phyloP scores from a whole-genome alignment of 306 rosid species.

The Citrullus colocynthis region DNA sequence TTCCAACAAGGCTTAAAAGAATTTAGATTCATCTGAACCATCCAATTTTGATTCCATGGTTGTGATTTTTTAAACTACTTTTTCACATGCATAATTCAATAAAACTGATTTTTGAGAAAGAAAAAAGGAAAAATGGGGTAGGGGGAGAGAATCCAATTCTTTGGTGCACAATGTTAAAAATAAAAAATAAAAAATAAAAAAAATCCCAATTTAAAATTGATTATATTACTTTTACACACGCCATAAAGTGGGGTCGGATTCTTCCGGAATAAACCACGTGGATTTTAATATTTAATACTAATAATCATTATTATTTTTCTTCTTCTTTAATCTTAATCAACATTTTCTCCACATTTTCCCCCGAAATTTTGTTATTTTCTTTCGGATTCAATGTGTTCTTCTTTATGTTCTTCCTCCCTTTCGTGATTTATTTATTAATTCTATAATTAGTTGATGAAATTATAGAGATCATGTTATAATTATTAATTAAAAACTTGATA shows the following conservation, averaged over 20 bases:
- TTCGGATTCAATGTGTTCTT: neutral
- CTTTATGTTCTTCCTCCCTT: neutral
- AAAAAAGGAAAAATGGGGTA: neutral
- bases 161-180: neutral
- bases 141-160: neutral
- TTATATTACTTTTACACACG: neutral
- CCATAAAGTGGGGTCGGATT: neutral
- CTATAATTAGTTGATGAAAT: neutral
- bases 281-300: neutral
- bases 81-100: neutral
- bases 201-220: neutral
- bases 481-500: neutral
- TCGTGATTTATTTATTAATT: neutral
- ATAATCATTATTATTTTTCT: neutral
- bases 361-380: neutral
- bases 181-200: too few species aligned
- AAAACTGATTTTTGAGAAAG: neutral
- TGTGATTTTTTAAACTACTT: neutral
- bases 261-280: conserved; percentile 7
- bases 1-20: too few species aligned
- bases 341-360: neutral
- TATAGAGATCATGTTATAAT: neutral
- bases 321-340: neutral
- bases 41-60: neutral
- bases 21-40: neutral